A percentile compares a stretch with the other conserved stretches of the same genome.
phyloP scores from a whole-genome alignment of 2,329 filamentous ascomycete genomes.

The Colletotrichum siamense region DNA sequence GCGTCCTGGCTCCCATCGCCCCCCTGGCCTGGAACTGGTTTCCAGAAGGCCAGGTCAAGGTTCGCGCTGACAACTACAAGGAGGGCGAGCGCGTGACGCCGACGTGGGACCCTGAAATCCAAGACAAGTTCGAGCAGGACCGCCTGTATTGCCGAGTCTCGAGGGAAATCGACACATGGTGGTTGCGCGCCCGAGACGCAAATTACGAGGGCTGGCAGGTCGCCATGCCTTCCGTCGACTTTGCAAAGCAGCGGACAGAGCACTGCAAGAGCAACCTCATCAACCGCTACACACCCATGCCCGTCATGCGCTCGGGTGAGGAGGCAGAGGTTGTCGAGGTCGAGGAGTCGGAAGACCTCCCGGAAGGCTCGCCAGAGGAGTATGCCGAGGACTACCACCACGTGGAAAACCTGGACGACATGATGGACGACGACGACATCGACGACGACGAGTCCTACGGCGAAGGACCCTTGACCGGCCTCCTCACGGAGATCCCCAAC shows the following conservation, averaged over 20 bases:
- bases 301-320: slow-evolving; percentile 42
- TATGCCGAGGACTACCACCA: slow-evolving; percentile 39
- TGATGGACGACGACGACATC: slow-evolving; percentile 70
- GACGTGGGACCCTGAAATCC: slow-evolving; percentile 56
- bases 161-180: slow-evolving; percentile 70
- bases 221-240: slow-evolving; percentile 65
- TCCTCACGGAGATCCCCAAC: slow-evolving; percentile 92
- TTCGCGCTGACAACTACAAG: slow-evolving; percentile 38
- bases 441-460: slow-evolving; percentile 82
- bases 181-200: slow-evolving; percentile 64
- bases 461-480: slow-evolving; percentile 79
- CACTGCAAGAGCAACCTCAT: slow-evolving; percentile 65
- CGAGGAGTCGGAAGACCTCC: slow-evolving; percentile 54
- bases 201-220: slow-evolving; percentile 66
- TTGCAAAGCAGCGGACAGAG: slow-evolving; percentile 61
- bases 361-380: slow-evolving; percentile 38
- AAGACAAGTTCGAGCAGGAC: slow-evolving; percentile 65
- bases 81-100: slow-evolving; percentile 49
- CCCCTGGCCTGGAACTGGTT: slow-evolving; percentile 63
- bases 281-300: slow-evolving; percentile 54
- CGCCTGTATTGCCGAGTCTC: slow-evolving; percentile 65
- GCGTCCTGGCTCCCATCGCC: slow-evolving; percentile 54
- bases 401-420: slow-evolving; percentile 43
- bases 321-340: slow-evolving; percentile 50
- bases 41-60: slow-evolving; percentile 40